phyloP scores from a whole-genome alignment of 2,329 filamentous ascomycete species.

The Cladophialophora bantiana region DNA sequence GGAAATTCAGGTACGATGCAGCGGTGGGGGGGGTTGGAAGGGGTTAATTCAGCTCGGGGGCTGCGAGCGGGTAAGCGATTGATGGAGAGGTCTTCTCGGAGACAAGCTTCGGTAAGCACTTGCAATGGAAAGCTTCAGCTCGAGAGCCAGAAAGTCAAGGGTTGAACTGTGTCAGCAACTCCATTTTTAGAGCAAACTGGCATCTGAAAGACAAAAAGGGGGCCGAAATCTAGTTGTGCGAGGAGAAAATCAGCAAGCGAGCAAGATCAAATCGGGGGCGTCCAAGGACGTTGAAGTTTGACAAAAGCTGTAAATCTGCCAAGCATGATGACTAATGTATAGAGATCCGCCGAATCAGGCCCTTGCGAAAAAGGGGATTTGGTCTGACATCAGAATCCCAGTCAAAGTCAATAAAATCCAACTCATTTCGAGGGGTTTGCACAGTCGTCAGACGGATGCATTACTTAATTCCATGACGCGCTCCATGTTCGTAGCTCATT shows the following conservation, averaged over 20 bases:
- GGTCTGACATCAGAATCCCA: neutral
- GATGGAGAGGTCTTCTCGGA: slow-evolving; percentile 3
- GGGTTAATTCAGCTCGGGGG: slow-evolving; percentile 15
- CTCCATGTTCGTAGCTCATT: slow-evolving; percentile 12
- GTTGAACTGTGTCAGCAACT: slow-evolving; percentile 25
- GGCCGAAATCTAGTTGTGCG: neutral
- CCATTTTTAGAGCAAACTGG: slow-evolving; percentile 24
- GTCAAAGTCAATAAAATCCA: neutral
- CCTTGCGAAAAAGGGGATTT: neutral
- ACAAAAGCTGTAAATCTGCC: slow-evolving; percentile 16
- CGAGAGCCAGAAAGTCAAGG: neutral
- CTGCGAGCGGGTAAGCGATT: slow-evolving; percentile 10
- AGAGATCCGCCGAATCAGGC: neutral
- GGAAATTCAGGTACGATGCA: slow-evolving; percentile 11
- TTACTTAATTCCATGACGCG: slow-evolving; percentile 31
- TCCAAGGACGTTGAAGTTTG: neutral
- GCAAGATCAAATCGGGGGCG: neutral
- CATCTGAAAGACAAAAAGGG: slow-evolving; percentile 6
- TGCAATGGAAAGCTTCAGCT: slow-evolving; percentile 25
- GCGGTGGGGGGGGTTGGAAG: slow-evolving; percentile 2
- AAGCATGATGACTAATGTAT: neutral
- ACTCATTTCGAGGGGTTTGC: neutral
- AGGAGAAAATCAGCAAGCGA: neutral
- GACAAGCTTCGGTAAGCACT: slow-evolving; percentile 35
- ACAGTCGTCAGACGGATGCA: neutral